Evolutionary conservation across 306 rosid genomes (phyloP).

Genomic region (Prunus davidiana): DNA sequence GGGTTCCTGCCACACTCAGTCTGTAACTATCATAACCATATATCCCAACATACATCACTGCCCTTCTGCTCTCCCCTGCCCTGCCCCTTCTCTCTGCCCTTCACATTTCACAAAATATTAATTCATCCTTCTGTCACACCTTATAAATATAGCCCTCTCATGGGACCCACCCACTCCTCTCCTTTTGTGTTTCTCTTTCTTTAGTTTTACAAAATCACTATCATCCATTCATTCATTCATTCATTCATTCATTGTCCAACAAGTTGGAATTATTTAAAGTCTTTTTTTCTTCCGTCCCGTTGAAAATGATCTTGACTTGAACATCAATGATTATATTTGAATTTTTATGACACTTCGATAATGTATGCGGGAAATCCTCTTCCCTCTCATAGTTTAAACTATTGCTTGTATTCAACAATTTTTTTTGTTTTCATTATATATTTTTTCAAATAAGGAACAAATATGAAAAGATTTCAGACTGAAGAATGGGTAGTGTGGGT

Average conservation of each 20-base stretch:
- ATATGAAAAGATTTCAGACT: no score
- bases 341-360: fast-evolving
- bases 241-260: no score
- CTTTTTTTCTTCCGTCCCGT: fast-evolving
- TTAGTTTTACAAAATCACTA: background rate
- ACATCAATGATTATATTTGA: fast-evolving
- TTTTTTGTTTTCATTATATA: no score
- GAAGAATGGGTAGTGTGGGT: no score
- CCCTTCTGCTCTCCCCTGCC: background rate
- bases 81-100: background rate
- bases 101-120: background rate
- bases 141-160: background rate
- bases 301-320: no score
- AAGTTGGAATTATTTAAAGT: no score
- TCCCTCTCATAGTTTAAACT: fast-evolving
- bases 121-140: background rate
- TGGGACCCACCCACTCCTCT: background rate
- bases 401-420: no score
- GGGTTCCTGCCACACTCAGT: background rate
- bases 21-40: conserved; percentile 1
- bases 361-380: fast-evolving
- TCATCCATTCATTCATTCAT: background rate
- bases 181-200: no score
- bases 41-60: background rate
- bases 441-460: no score